Evolutionary conservation across 768 basidiomycete species (phyloP), one percentile per base, ranked within the genome.

Genomic region (Boletus speciosus): DNA sequence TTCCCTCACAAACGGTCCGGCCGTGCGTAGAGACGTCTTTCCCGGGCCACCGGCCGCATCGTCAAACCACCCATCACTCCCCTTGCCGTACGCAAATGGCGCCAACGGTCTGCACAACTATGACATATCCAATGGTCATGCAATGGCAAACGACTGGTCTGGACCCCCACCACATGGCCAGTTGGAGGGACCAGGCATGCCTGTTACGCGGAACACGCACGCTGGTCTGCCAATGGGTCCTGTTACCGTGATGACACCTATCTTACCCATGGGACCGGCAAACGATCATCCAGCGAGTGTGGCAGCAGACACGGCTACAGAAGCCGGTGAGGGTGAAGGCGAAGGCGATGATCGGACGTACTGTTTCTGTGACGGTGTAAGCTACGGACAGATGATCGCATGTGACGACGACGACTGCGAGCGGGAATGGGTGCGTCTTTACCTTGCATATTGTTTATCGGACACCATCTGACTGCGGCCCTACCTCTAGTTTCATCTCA

Each of bases 311-410:
- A 62, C 62, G 39, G 80, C 74, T 11, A 77, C 71, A 2, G 81
- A 78, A 37, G 83, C 77, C 15, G 78, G 65, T 1, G 69, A 67
- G 5, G 74, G 72, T 0, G 89, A 85, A 39, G 88, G 79, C 5
- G 80, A 78, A 44, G 78, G 73, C 16, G 80, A 80, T 43, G 79
- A 82, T 63, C 81, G 77, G 62, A 78, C 80, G 14, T 96, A 98
- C 66, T 98, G 94, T 72, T 79, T 85, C 75, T 98, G 94, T 70
- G 78, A 90, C 60, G 76, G 87, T 16, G 79, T 84, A 55, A 93
- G 90, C 64, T 94, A 87, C 62, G 94, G 94, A 36, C 88, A 94
- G 74, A 96, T 97, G 93, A 90, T 97, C 62, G 93, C 86, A 23
- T 97, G 93, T 68, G 93, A 97, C 68, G 90, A 86, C 62, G 74